Evolutionary conservation across 108 stramenopile genomes (phyloP), one percentile per base, ranked within the genome.

Genomic region (Craspedostauros australis): DNA sequence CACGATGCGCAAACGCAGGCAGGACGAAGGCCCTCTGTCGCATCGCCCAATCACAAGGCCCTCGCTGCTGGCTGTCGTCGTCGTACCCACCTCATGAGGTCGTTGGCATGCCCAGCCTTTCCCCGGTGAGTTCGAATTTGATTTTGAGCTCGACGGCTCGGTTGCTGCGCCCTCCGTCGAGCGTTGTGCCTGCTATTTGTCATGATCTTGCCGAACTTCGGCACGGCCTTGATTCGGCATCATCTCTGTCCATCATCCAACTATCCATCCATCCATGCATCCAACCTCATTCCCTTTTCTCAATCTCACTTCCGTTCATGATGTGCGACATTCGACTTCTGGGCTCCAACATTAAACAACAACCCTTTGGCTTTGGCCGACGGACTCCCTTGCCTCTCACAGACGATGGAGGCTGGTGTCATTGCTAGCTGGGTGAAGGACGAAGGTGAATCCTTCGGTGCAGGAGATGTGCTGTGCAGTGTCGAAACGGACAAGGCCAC

Each of bases 401-500:
- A 68, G 66, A 98, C 96, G 18, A 98, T 98, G 96, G 90, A 91
- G 66, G 57, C 77, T 12, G 96, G 96, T 18, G 79, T 86, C 16
- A 92, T 98, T 56, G 65, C 81, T 16, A 58, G 68, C 3, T 98
- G 96, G 96, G 74, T 67, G 50, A 62, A 77, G 36, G 60, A 64
- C 32, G 91, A 84, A 46, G 96, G 96, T 18, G 86, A 86, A 9
- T 43, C 64, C 5, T 87, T 95, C 63, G 64, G 50, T n/a, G 86
- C 96, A 12, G 98, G 98, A 14, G 95, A 95, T 51, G 70, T 84
- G 23, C 49, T 99, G 30, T 94, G 93, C 66, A 88, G 91, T 38
- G 80, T 99, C 19, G 95, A 99, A 74, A 99, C 98, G 20, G 98
- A 99, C 74, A 99, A 99, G 76, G 96, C 98, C 38, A 94, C 86